Conservation (phyloP, 306 rosid genomes). For the Astragalus membranaceus region DNA sequence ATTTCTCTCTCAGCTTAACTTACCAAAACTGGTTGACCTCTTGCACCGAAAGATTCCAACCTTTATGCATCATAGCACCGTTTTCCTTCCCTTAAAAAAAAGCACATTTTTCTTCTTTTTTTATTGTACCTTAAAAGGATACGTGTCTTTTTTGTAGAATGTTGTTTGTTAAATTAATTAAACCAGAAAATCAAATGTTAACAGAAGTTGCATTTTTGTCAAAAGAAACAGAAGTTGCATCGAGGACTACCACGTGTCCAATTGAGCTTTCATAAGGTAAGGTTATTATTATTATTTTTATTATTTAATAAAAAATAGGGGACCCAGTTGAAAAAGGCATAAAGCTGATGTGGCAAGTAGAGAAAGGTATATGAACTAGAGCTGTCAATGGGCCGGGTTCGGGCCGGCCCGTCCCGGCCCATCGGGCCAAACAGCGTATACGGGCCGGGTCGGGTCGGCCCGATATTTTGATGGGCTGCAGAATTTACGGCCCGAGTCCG, state of each 20-base stretch:
- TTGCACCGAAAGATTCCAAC: constrained; percentile 9
- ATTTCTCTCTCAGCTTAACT: background rate
- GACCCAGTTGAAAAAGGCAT: background rate
- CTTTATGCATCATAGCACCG: background rate
- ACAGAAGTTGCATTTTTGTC: background rate
- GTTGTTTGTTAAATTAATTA: background rate
- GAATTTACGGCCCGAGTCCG: too few relatives aligned
- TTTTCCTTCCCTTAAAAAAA: constrained; percentile 15
- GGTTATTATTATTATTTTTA: too few relatives aligned
- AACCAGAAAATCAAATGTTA: background rate
- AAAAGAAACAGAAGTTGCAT: background rate
- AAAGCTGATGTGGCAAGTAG: constrained; percentile 21
- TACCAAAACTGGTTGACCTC: constrained; percentile 9
- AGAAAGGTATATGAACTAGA: background rate
- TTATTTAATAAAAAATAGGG: background rate
- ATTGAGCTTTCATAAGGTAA: background rate
- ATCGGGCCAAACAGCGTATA: too few relatives aligned
- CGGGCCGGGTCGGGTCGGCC: too few relatives aligned
- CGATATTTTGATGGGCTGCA: too few relatives aligned
- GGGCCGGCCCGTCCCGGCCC: too few relatives aligned
- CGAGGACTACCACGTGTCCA: constrained; percentile 28
- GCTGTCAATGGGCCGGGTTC: too few relatives aligned
- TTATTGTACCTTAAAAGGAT: background rate
- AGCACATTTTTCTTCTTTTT: constrained; percentile 4
- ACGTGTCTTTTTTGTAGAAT: constrained; percentile 19